Evolutionary conservation across 108 stramenopile genomes (phyloP).

Genomic region (Cylindrotheca fusiformis): DNA sequence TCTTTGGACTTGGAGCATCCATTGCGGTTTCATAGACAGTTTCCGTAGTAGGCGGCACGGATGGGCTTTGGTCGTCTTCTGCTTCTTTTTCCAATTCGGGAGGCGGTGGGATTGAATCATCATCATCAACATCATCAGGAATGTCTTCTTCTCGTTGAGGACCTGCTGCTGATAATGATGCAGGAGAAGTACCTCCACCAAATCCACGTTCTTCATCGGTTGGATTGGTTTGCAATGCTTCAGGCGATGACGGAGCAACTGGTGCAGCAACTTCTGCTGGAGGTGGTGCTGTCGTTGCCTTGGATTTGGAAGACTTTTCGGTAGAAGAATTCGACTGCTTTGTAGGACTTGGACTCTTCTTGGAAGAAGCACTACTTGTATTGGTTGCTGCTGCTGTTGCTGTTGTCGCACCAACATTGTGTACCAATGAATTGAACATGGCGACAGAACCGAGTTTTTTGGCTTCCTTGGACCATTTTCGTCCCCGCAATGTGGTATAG

Average conservation of each 20-base stretch:
- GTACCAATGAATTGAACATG: constrained; percentile 16
- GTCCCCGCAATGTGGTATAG: constrained; percentile 10
- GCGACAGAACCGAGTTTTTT: constrained; percentile 35
- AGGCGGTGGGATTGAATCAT: background rate
- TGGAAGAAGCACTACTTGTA: background rate
- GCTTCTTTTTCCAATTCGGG: background rate
- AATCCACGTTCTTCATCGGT: background rate
- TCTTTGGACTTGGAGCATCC: constrained; percentile 8
- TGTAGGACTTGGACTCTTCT: background rate
- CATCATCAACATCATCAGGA: background rate
- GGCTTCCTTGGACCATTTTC: constrained; percentile 36
- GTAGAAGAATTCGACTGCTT: background rate
- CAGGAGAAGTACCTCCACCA: background rate
- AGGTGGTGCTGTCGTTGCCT: constrained; percentile 6
- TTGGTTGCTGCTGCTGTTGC: background rate
- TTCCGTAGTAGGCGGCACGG: background rate
- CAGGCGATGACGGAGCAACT: background rate
- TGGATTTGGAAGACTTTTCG: background rate
- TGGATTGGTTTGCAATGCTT: no score
- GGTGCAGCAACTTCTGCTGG: constrained; percentile 8
- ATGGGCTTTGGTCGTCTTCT: no score
- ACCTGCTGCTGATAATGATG: background rate
- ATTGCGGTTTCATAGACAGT: constrained; percentile 9
- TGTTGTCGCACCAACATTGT: constrained; percentile 13
- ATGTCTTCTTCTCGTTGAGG: background rate